Base-by-base conservation (phyloP, 2,329 filamentous ascomycete genomes). In the Fusarium pilosicola region DNA sequence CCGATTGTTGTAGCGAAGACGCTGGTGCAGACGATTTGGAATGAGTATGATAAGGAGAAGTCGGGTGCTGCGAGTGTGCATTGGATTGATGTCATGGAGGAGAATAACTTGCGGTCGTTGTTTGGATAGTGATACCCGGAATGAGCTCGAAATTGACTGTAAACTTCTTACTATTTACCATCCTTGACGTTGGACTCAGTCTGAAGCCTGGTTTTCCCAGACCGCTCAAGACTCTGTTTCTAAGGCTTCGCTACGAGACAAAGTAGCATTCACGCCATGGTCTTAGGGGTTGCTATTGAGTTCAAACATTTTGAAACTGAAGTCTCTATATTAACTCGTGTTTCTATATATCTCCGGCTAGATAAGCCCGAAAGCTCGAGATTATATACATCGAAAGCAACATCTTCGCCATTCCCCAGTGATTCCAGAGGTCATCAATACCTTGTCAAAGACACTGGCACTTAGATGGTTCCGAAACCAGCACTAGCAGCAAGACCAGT, bases 401-500 rank as follows among this genome's bases (percentile, higher is more conserved):
- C 11, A 22, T n/a, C 20, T 22, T 13, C 28, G 45, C 22, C 1
- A 2, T 39, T 42, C 11, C 30, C 13, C 7, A n/a, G 22, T 9
- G 24, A 20, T 24, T 1, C n/a, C 4, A 51, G 61, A 39, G 30
- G 52, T 20, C 9, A 7, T 59, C 38, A 20, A 20, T n/a, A 39
- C 20, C 32, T 17, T 51, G 7, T 13, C 3, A 36, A 39, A 20
- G 14, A 2, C 22, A 32, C 46, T 13, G 5, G 11, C 18, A 34
- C 34, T 52, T 80, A 85, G 64, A 85, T 78, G 26, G 80, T 83
- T 26, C 87, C 86, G 66, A 88, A 83, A 10, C 87, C 86, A 70
- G 86, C 86, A 39, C 79, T 83, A 59, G 76, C 79, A 15, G 77
- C 76, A 51, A 86, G 82, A 24, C 76, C 81, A 58, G 82, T 78